Percentiles rank a stretch among this genome's conserved stretches.
These are phyloP conservation scores for Nidularia sp. DNA, from an alignment of 768 basidiomycete species.

Conservation along the genomic window DNA sequence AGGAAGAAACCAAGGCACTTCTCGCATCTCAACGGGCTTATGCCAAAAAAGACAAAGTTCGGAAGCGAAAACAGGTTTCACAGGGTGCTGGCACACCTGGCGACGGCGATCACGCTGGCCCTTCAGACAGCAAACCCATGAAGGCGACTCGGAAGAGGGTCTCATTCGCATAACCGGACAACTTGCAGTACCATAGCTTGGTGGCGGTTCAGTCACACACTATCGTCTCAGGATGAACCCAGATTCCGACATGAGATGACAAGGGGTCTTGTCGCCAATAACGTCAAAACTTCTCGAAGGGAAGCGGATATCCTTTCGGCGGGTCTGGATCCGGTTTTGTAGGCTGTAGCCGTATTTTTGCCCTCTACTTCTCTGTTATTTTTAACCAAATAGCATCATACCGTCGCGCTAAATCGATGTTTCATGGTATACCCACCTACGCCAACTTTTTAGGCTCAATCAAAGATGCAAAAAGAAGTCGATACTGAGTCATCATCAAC, in stretches of 20 bases:
- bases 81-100: background rate
- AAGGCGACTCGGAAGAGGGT: constrained; percentile 3
- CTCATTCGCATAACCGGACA: background rate
- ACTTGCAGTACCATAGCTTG: background rate
- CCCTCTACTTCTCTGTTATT: too few relatives aligned
- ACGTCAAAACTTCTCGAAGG: background rate
- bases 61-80: constrained; percentile 17
- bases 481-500: too few relatives aligned
- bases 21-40: constrained; percentile 30
- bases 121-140: background rate
- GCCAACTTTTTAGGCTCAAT: too few relatives aligned
- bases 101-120: background rate
- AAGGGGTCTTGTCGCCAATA: background rate
- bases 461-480: too few relatives aligned
- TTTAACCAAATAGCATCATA: too few relatives aligned
- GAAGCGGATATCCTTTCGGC: background rate
- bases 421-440: too few relatives aligned
- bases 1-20: constrained; percentile 39
- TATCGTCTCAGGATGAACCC: background rate
- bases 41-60: constrained; percentile 34
- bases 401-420: too few relatives aligned
- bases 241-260: background rate
- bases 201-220: background rate
- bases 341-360: background rate
- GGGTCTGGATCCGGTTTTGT: background rate